These are phyloP conservation scores for Rutidosis leptorrhynchoides DNA, from an alignment of 129 eudicot genomes.

Conservation along the genomic window DNA sequence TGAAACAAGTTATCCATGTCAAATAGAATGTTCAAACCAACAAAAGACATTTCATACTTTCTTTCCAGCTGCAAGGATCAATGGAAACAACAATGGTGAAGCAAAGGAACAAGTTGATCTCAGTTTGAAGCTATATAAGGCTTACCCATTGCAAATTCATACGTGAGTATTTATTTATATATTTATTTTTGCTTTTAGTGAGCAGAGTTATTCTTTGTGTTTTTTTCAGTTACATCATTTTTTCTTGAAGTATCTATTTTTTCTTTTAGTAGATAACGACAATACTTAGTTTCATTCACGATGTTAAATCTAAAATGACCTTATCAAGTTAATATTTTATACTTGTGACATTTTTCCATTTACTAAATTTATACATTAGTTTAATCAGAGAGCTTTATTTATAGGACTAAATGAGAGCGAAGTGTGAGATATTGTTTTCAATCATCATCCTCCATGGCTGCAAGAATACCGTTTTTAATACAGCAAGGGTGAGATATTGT, in stretches of 20 bases:
- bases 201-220: conserved; percentile 9
- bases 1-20: conserved; percentile 22
- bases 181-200: neutral
- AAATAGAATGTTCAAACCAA: conserved; percentile 34
- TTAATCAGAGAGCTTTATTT: too few species aligned
- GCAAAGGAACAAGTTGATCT: conserved; percentile 65
- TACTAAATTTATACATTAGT: too few species aligned
- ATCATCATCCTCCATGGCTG: too few species aligned
- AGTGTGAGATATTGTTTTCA: too few species aligned
- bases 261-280: too few species aligned
- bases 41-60: conserved; percentile 46
- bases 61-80: conserved; percentile 47
- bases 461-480: too few species aligned
- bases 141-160: neutral
- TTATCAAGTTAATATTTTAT: too few species aligned
- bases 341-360: too few species aligned
- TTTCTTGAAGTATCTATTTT: neutral
- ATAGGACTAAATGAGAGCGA: too few species aligned
- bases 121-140: conserved; percentile 50
- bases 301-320: too few species aligned
- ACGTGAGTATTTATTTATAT: neutral
- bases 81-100: conserved; percentile 33
- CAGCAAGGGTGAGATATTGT: too few species aligned
- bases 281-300: too few species aligned
- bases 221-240: neutral